Conservation (phyloP, 2,329 filamentous ascomycete species). For the Fonsecaea monophora region DNA sequence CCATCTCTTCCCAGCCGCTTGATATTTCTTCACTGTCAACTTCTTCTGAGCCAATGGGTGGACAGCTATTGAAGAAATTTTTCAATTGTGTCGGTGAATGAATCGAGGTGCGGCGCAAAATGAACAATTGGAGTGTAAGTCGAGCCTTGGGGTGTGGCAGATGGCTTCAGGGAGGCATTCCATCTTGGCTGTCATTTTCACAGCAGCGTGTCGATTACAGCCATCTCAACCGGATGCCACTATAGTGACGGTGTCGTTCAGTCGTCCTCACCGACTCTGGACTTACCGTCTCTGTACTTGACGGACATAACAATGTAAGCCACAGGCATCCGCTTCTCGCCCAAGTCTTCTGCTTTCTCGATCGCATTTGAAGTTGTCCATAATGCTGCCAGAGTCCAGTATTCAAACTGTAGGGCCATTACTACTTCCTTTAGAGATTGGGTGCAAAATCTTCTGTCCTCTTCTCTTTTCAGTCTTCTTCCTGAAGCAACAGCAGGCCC, state of each 20-base stretch:
- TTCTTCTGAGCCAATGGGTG: slow-evolving; percentile 18
- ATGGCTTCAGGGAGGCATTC: neutral
- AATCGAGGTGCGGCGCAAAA: slow-evolving; percentile 22
- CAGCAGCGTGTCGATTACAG: neutral
- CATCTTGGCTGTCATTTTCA: neutral
- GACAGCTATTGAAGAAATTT: slow-evolving; percentile 17
- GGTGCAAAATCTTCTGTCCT: neutral
- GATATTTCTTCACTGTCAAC: slow-evolving; percentile 9
- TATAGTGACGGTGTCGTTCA: neutral
- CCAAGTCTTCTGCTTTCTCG: neutral
- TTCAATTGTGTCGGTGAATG: slow-evolving; percentile 4
- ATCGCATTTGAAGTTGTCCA: neutral
- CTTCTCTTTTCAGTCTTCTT: neutral
- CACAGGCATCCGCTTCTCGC: neutral
- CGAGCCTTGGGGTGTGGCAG: slow-evolving; percentile 11
- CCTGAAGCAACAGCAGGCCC: slow-evolving; percentile 7
- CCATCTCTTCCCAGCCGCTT: slow-evolving; percentile 15
- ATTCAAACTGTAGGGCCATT: neutral
- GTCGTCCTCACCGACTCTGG: neutral
- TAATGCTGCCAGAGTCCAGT: neutral
- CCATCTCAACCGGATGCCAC: neutral
- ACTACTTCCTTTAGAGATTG: neutral
- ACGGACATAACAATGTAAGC: neutral
- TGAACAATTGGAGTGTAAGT: slow-evolving; percentile 26
- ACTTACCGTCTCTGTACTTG: neutral